Base-by-base conservation (phyloP, 164 flowering plant species). In the Kalanchoe fedtschenkoi region DNA sequence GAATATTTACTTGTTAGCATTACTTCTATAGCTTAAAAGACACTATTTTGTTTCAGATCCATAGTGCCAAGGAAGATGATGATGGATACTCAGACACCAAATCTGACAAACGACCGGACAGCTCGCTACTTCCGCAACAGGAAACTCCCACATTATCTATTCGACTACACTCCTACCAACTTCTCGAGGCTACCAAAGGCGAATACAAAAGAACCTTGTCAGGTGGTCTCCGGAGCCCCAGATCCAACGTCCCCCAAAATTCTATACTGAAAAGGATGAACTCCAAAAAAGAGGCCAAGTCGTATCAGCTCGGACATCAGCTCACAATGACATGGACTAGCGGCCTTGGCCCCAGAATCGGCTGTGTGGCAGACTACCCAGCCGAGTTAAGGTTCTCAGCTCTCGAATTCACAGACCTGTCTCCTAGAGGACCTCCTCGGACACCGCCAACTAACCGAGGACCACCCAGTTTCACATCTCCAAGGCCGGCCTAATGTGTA, bases 311-410 rank as follows among this genome's bases (percentile, higher is more conserved):
- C 33, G 91, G 93, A 5, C 72, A 81, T 66, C 96, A 88, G 54
- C 68, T 86, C 11, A 72, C 93, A 0, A 60, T 74, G 39, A 83
- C 79, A 68, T 93, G 97, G 97, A 75, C 88, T 19, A 83, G 86
- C 0, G 97, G 97, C 15, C 86, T 82, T 57, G 98, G 98, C 16
- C 90, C 96, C 0, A 81, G 96, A 71, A 89, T 88, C 22, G 96
- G 96, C 1, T 92, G 93, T 37, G 76, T 88, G 33, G 86, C 87
- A 2, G 98, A 92, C 67, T 89, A 92, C 65, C 98, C 98, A 10
- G 41, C 61, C 8, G 87, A 87, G 67, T 66, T 89, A 39, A 78
- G 88, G 67, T 30, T 60, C 8, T 88, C 85, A 68, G 96, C 98
- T 5, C 64, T 89, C 61, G 96, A 89, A 71, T 74, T 83, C 28